Conservation (phyloP, 1,284 basidiomycete genomes). For the Vanrija pseudolonga region DNA sequence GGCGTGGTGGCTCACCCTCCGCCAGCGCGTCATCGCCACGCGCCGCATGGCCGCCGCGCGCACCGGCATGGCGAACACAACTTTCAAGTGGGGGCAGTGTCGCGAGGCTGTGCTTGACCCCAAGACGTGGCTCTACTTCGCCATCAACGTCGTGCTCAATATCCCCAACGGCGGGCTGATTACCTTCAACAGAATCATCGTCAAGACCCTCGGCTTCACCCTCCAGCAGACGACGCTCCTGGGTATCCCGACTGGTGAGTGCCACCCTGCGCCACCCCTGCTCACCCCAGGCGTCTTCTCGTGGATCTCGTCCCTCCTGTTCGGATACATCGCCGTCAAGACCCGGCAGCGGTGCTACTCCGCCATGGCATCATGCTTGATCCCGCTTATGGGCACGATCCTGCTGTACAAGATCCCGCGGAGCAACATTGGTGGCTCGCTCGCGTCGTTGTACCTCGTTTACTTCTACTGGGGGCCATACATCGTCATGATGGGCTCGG, state of each 20-base stretch:
- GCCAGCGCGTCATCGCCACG: constrained; percentile 21
- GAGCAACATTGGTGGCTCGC: constrained; percentile 25
- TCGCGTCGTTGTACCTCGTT: constrained; percentile 25
- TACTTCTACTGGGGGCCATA: constrained; percentile 27
- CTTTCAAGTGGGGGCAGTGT: constrained; percentile 12
- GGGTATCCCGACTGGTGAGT: constrained; percentile 25
- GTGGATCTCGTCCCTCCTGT: constrained; percentile 28
- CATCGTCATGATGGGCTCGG: not conserved
- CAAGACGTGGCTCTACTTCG: constrained; percentile 17
- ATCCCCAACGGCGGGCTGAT: constrained; percentile 15
- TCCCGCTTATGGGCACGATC: constrained; percentile 1
- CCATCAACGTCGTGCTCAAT: constrained; percentile 20
- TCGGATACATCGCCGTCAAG: constrained; percentile 21
- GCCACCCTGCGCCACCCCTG: too few relatives aligned
- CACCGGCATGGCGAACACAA: constrained; percentile 22
- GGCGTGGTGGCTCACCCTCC: constrained; percentile 27
- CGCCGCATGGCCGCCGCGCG: constrained; percentile 13
- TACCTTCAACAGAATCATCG: constrained; percentile 25
- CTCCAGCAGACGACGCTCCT: constrained; percentile 28
- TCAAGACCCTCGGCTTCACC: constrained; percentile 19
- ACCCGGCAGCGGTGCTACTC: constrained; percentile 6
- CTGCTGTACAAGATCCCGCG: constrained; percentile 23
- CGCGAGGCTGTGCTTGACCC: constrained; percentile 19
- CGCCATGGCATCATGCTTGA: not conserved
- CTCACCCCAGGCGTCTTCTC: constrained; percentile 22